Base-by-base conservation (phyloP, 352 stramenopile species). In the Phytopythium sindhum region DNA sequence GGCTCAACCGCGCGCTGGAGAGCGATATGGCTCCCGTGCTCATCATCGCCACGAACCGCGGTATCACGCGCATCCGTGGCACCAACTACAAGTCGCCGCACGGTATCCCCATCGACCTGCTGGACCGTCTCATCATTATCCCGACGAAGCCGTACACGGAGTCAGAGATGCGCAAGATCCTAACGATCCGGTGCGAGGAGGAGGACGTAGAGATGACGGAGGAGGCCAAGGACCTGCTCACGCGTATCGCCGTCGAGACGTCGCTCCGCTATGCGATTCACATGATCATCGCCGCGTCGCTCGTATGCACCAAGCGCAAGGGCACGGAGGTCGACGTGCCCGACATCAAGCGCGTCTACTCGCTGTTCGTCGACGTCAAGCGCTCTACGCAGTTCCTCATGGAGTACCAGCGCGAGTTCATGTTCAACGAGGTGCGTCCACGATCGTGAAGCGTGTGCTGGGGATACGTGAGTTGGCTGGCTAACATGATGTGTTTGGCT, bases 41-140 rank as follows among this genome's bases (percentile, higher is more conserved):
- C 21, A 98, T 99, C 69, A 98, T 99, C 68, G 98, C 98, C 2
- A 99, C 97, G 35, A 99, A 99, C 83, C 91, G 98, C 44, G 98
- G 98, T 24, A 98, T 99, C 74, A 98, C 97, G 24, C 97, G 96
- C 53, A 99, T 99, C 69, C 90, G 97, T 33, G 97, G 97, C 17
- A 99, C 97, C n/a, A 93, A 99, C 69, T 99, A 99, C 84, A 98
- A 98, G 78, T 97, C 85, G 47, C 98, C 98, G 33, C 97, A 99
- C 75, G 97, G 97, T 52, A 99, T 99, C 57, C 98, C 98, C 11
- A 96, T 99, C 56, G 97, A 99, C 80, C 77, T 99, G 42, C 75
- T 99, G 42, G 97, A 99, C 70, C 85, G 98, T 21, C 79, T 99
- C 9, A 98, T 99, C 89, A 99, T 99, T 78, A 98, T 99, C 61